Base-by-base conservation (phyloP, 805 yeast species). In the Candida alai region DNA sequence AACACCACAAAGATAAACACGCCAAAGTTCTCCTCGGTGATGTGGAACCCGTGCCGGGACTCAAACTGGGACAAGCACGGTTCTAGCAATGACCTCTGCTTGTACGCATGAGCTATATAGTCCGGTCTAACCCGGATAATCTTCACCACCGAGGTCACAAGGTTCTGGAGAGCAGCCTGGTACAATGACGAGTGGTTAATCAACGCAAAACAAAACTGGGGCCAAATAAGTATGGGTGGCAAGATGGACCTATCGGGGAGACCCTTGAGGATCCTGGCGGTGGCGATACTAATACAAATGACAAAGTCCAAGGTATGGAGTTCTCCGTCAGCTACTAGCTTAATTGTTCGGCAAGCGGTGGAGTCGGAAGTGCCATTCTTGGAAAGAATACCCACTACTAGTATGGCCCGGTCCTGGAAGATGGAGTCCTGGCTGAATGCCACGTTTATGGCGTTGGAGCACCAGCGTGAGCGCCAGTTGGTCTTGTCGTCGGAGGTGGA, bases 331-430 rank as follows among this genome's bases (percentile, higher is more conserved):
- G 56, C 42, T 42, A 56, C 47, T 32, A 59, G 24, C 34, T 52
- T 53, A 37, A 60, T 42, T 7, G 58, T 44, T 23, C 57, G 48
- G 5, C 64, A 57, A 1, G 62, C 64, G 1, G 74, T 44, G 63
- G 66, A 62, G 45, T 80, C 84, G 32, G 76, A 74, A 17, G 82
- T 73, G 18, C 86, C 87, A 9, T 66, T 58, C 40, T 74, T 74
- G 0, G 85, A 71, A 28, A 86, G 54, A 23, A 81, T 75, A 24
- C 95, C 93, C 12, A 84, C 66, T 5, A 84, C 72, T 42, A 84
- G 61, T 41, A 80, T 60, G 0, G 88, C 84, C 35, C 90, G 66
- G 4, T 76, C 74, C 45, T 83, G 84, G 32, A 84, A 65, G 23
- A 79, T 71, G 0, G 85, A 74, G 17, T 68, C 66, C 3, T 65